Evolutionary conservation across 2,329 filamentous ascomycete genomes (phyloP), one percentile per base, ranked within the genome.

Genomic region (Capronia coronata): DNA sequence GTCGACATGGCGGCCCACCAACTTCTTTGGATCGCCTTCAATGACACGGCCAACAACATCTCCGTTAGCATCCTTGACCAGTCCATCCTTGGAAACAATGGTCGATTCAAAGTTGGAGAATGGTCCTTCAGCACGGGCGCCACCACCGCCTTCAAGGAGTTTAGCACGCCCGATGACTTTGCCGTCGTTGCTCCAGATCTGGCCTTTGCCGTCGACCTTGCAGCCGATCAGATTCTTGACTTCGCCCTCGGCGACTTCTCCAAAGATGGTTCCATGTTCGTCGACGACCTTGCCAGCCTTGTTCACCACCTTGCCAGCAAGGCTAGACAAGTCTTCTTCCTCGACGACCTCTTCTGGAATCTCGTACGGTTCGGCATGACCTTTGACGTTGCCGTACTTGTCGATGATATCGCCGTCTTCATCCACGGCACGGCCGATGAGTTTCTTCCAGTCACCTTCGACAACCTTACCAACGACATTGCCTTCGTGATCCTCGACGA

Each of bases 341-440:
- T 60, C 64, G 48, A 63, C 67, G 35, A 65, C 69, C 60, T 77
- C 77, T 52, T 70, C 62, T 1, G 66, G 66, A 19, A 72, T 68
- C 52, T 76, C 71, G 46, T 73, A 79, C 2, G 75, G 76, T 62
- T 79, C 76, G n/a, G 74, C 76, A 50, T 76, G 75, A 25, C 77
- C 77, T 66, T 78, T 78, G 57, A 77, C 72, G 52, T 78, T 79
- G 49, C 78, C 80, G 62, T 87, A 89, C 65, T 81, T 82, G 71
- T 93, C 87, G 48, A 86, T 74, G 25, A 94, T 81, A 49, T 93
- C 87, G 30, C 87, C 87, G 56, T 94, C 87, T 54, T 87, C 83
- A 49, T 93, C 87, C 14, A 93, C 87, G 7, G 74, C 62, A 40
- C 86, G 83, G 13, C 87, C 87, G 30, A 83, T 79, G 1, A 94